Base-by-base conservation (phyloP, 352 stramenopile species). In the Phytopythium boreale region DNA sequence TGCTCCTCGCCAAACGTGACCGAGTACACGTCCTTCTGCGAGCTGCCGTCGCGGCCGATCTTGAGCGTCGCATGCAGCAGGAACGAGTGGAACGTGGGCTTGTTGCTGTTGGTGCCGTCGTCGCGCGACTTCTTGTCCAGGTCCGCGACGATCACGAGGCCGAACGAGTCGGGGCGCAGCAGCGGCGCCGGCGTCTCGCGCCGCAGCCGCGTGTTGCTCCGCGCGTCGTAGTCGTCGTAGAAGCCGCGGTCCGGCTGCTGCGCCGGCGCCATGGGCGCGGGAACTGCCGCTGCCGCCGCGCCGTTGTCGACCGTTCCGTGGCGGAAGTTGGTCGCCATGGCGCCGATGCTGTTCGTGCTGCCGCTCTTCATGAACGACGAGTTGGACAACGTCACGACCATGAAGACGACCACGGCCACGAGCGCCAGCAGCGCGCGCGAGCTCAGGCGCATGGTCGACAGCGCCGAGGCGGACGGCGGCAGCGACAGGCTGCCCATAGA, bases 121-220 rank as follows among this genome's bases (percentile, higher is more conserved):
- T 97, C 84, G 39, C 89, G 86, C 58, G 86, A 97, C 39, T 98
- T 82, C 75, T 98, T 97, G 80, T 99, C 97, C 47, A 99, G 71
- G 76, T 99, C 97, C 2, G 97, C 97, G n/a, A 99, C 92, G 22
- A 97, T 89, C 15, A 96, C 89, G 71, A 99, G 71, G 17, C 81
- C 81, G 31, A 93, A 89, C 39, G 83, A 92, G 66, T 90, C 69
- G 0, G 85, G 85, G n/a, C 72, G 79, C 26, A 43, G 58, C 24
- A 73, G 68, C n/a, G 71, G 50, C 11, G 74, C 56, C 7, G 74
- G 73, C 36, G 67, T 27, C 36, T 76, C 66, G 10, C 75, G 67
- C 26, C 76, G 71, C 47, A 87, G 24, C n/a, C 56, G 41, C 47
- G 17, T 59, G 59, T 49, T 62, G 9, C 26, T 27, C 14, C 26